Percentiles rank a stretch among this genome's conserved stretches.
Evolutionary conservation across 192 early-diverging fungal species (phyloP).

Genomic region (Gamsiella multidivaricata): DNA sequence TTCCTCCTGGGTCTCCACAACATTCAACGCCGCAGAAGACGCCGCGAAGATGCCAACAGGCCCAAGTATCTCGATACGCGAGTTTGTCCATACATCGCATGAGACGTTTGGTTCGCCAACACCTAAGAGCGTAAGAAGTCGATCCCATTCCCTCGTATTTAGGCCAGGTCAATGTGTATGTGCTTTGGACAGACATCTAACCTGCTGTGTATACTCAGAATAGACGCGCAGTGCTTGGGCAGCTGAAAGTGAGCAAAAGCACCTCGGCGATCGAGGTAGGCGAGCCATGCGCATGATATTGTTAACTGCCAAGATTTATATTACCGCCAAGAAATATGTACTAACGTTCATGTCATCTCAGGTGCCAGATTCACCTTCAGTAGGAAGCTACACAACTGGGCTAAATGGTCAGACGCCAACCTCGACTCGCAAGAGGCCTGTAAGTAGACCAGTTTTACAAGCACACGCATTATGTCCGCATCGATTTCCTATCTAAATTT

Average conservation of each 20-base stretch:
- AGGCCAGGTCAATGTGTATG: constrained; percentile 6
- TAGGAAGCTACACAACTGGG: neutral
- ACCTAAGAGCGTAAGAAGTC: constrained; percentile 11
- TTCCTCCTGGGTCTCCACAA: constrained; percentile 7
- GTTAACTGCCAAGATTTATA: constrained; percentile 6
- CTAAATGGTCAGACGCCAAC: constrained; percentile 12
- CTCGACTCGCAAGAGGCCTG: constrained; percentile 13
- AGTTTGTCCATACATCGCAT: constrained; percentile 11
- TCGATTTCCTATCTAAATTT: constrained; percentile 4
- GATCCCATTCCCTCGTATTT: constrained; percentile 15
- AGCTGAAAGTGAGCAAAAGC: neutral
- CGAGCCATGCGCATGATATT: constrained; percentile 12
- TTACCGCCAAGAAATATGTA: constrained; percentile 14
- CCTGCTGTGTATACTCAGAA: constrained; percentile 13
- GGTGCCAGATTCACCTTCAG: constrained; percentile 8
- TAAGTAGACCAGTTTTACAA: constrained; percentile 2
- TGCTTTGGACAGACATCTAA: constrained; percentile 3
- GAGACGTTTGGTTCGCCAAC: constrained; percentile 11
- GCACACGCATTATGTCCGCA: neutral
- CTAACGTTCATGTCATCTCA: constrained; percentile 18
- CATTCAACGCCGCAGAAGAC: constrained; percentile 7
- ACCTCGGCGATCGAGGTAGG: constrained; percentile 10
- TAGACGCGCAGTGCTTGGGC: constrained; percentile 1
- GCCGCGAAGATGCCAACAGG: constrained; percentile 9
- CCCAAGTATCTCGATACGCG: constrained; percentile 3